Conservation (phyloP, 2,329 filamentous ascomycete species). For the Penicillium sp. region DNA sequence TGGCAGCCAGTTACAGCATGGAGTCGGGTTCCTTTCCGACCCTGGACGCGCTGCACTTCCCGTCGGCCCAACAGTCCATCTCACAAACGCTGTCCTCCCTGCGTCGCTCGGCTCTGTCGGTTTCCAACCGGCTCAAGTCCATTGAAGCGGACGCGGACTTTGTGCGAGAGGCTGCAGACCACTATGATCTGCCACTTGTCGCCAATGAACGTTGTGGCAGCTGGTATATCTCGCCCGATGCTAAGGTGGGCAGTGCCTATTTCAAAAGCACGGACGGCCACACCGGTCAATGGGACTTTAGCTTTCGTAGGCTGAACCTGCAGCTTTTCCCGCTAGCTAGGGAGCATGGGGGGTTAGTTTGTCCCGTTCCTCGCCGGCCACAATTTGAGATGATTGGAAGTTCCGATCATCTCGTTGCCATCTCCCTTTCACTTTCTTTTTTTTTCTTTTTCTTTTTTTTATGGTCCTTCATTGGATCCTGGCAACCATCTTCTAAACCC, state of each 20-base stretch:
- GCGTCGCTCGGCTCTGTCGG: constrained; percentile 71
- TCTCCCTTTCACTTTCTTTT: background rate
- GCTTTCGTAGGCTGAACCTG: constrained; percentile 77
- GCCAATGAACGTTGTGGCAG: constrained; percentile 95
- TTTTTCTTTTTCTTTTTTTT: background rate
- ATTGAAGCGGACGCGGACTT: constrained; percentile 76
- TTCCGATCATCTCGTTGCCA: background rate
- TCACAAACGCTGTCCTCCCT: constrained; percentile 69
- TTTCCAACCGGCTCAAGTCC: constrained; percentile 77
- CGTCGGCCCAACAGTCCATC: constrained; percentile 60
- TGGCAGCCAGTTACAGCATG: constrained; percentile 20
- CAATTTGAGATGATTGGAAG: background rate
- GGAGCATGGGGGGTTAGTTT: constrained; percentile 61
- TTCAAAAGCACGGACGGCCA: constrained; percentile 99
- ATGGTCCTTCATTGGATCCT: background rate
- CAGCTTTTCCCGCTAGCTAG: constrained; percentile 71
- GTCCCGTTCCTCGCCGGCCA: background rate
- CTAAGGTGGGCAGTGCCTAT: constrained; percentile 74
- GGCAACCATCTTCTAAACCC: background rate
- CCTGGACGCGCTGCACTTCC: constrained; percentile 52
- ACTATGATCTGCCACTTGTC: constrained; percentile 65
- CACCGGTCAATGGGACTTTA: constrained; percentile 86
- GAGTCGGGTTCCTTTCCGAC: constrained; percentile 33
- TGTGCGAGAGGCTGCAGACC: constrained; percentile 57
- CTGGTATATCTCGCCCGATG: constrained; percentile 76